A percentile compares a stretch with the other conserved stretches of the same genome.
Evolutionary conservation across 345 rosid genomes (phyloP).

Genomic region (Pistacia atlantica): DNA sequence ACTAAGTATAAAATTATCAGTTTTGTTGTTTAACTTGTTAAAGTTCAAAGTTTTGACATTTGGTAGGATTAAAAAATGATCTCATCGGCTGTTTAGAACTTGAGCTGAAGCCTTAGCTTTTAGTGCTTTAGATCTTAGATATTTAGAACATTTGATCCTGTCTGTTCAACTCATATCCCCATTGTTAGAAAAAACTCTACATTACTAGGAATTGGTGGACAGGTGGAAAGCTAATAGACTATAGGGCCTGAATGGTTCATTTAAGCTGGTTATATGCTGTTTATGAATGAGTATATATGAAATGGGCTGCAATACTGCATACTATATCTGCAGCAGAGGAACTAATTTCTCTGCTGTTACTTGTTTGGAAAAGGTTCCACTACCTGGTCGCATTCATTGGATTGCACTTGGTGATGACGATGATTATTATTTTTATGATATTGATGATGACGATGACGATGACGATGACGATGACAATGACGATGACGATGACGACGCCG

Average conservation of each 20-base stretch:
- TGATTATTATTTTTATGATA: slow-evolving; percentile 22
- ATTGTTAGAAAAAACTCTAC: not conserved
- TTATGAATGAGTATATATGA: not conserved
- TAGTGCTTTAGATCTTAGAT: not conserved
- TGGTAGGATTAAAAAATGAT: too few relatives aligned
- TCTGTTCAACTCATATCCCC: not conserved
- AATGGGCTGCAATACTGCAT: slow-evolving; percentile 14
- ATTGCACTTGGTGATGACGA: slow-evolving; percentile 23
- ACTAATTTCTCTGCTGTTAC: slow-evolving; percentile 53
- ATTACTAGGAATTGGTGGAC: not conserved
- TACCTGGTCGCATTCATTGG: slow-evolving; percentile 30
- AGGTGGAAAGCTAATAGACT: not conserved
- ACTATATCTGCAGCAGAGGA: slow-evolving; percentile 31
- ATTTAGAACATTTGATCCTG: not conserved
- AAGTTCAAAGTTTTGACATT: not conserved
- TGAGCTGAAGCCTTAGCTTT: not conserved
- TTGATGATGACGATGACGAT: slow-evolving; percentile 7
- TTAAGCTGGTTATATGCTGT: not conserved
- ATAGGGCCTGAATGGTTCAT: not conserved
- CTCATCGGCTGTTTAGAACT: not conserved
- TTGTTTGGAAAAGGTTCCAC: slow-evolving; percentile 51
- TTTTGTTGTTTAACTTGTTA: not conserved
- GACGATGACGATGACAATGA: not conserved
- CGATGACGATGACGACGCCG: not conserved
- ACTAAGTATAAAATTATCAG: not conserved